Evolutionary conservation across 2,329 filamentous ascomycete species (phyloP), one percentile per base, ranked within the genome.

Genomic region (Arthrobotrys iridis): DNA sequence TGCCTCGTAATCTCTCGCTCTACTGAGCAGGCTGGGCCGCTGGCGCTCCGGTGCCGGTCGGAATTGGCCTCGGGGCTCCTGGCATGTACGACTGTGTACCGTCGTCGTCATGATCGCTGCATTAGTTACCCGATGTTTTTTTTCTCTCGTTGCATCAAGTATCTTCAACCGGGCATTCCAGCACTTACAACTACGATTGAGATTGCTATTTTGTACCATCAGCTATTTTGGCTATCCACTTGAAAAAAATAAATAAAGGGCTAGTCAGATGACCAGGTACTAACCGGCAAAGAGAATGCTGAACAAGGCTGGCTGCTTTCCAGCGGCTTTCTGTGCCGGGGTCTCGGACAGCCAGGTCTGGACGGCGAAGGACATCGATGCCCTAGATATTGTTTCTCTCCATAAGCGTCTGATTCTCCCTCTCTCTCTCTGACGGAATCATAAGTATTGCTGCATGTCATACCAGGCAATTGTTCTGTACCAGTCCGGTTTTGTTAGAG

Each of bases 261-360:
- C 26, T 13, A 13, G 22, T n/a, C 13, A 35, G 7, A n/a, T n/a
- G n/a, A n/a, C n/a, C n/a, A 13, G 35, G 15, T 33, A 58, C 67
- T 43, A 40, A 73, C 68, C 60, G 33, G 70, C 52, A 37, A 74
- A 74, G 28, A 74, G 35, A 33, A 74, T 55, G 55, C 70, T 63
- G 62, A 74, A 74, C 45, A 67, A 18, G 15, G 70, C 70, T 3
- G 70, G 70, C 37, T 74, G 70, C 37, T 74, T 66, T 8, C 70
- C 70, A 18, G 60, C 50, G 26, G 70, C 52, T 22, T 62, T 67
- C 43, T 37, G 41, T 7, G 70, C 70, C 5, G 70, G 70, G 2
- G 70, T 74, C 26, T 74, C 70, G 26, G 60, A 67, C 8, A 74
- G 62, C 70, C 70, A 74, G 43, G 62, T 74, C 28, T 74, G 70